Evolutionary conservation across 164 flowering plant genomes (phyloP), one percentile per base, ranked within the genome.

Genomic region (Cinnamomum micranthum): DNA sequence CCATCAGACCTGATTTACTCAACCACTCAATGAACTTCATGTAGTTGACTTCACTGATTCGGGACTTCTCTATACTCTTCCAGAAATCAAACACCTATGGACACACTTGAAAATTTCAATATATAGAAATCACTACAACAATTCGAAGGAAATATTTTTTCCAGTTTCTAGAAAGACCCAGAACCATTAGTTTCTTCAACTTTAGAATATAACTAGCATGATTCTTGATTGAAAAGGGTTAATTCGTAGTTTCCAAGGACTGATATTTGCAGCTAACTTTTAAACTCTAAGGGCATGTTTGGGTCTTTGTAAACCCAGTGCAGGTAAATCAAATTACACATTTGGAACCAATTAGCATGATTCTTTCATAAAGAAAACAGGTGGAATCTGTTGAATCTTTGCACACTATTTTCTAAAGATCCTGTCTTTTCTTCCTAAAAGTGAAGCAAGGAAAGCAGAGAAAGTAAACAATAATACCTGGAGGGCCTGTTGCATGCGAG

Each of bases 21-120:
- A 90, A 75, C 67, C 85, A 52, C 58, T 71, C 20, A 50, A 90
- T 75, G 33, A 90, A 78, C 82, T 82, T 86, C 66, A 76, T 74
- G 68, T 85, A 87, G 78, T 83, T 86, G 41, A 58, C 52, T 60
- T 82, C 88, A 70, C 76, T 83, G 50, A 82, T 77, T 66, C 89
- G 69, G 3, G 88, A 80, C n/a, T 80, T 71, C 73, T 88, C 87
- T 19, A 65, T 60, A 50, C 70, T 75, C 81, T 75, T 87, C 94
- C 94, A 90, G 75, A 69, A 35, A 74, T 86, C 75, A 78, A 90
- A 88, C 60, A 88, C 87, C 94, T 90, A 79, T 60, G 70, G 55
- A n/a, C 28, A 17, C 11, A 31, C 19, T 28, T 62, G 50, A 69
- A 50, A 73, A 3, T 22, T 35, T 74, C 69, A 74, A 33, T 13